phyloP scores from a whole-genome alignment of 1,284 basidiomycete species.

The Ganoderma resinaceum region DNA sequence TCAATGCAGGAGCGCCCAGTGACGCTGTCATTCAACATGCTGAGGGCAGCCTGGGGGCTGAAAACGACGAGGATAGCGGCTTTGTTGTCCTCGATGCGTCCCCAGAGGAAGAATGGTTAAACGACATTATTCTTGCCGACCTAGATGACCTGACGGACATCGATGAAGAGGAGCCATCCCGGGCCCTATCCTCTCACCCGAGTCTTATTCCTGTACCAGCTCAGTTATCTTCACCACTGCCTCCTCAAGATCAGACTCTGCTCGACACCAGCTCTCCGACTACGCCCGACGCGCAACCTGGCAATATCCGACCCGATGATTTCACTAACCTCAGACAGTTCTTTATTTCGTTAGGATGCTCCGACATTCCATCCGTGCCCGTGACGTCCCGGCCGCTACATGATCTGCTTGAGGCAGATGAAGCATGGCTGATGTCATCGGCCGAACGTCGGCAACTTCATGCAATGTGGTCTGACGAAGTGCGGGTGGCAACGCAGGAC shows the following conservation, averaged over 20 bases:
- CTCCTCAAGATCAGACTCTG: not conserved
- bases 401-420: conserved; percentile 25
- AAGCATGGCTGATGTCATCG: conserved; percentile 38
- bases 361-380: conserved; percentile 29
- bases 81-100: conserved; percentile 17
- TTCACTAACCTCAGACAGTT: conserved; percentile 35
- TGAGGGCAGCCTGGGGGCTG: not conserved
- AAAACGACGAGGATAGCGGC: conserved; percentile 17
- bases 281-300: not conserved
- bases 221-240: not conserved
- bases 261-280: not conserved
- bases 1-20: not conserved
- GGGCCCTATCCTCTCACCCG: not conserved
- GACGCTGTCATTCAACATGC: not conserved
- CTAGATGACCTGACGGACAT: conserved; percentile 27
- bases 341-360: conserved; percentile 35
- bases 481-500: conserved; percentile 37
- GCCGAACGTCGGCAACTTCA: conserved; percentile 35
- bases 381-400: conserved; percentile 18
- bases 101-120: conserved; percentile 32
- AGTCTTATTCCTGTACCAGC: not conserved
- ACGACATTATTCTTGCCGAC: conserved; percentile 13
- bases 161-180: not conserved
- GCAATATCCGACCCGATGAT: conserved; percentile 34
- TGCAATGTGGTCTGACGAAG: conserved; percentile 33